Conservation (phyloP, 1,284 basidiomycete genomes). For the Ceratorhiza oryzae-sativae region DNA sequence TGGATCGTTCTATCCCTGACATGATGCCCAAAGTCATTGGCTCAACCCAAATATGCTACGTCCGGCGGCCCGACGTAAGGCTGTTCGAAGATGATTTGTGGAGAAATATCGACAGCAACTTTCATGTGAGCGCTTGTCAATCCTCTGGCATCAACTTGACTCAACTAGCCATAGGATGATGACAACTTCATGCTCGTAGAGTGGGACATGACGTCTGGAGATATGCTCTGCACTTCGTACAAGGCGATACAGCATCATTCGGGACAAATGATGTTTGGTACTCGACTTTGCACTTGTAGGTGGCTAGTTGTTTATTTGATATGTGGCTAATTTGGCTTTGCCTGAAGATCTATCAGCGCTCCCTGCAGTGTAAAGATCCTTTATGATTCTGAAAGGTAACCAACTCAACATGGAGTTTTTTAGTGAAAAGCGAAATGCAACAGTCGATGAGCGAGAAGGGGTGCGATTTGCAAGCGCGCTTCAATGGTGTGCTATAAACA, state of each 20-base stretch:
- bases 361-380: neutral
- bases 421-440: neutral
- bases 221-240: constrained; percentile 17
- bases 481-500: constrained; percentile 19
- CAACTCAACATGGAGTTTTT: neutral
- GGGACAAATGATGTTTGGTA: constrained; percentile 10
- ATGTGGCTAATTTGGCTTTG: neutral
- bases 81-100: constrained; percentile 17
- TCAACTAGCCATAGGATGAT: neutral
- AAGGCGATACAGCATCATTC: neutral
- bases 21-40: constrained; percentile 21
- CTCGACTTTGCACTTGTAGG: constrained; percentile 16
- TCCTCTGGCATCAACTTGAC: neutral
- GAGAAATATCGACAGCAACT: constrained; percentile 15
- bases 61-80: neutral
- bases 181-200: constrained; percentile 13
- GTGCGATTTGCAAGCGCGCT: constrained; percentile 23
- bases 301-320: neutral
- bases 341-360: neutral
- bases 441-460: constrained; percentile 3
- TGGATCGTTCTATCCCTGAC: neutral
- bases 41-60: neutral
- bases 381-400: neutral
- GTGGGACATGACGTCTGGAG: constrained; percentile 11
- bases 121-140: neutral